Evolutionary conservation across 2,329 filamentous ascomycete genomes (phyloP).

Genomic region (Penicillium thymicola): DNA sequence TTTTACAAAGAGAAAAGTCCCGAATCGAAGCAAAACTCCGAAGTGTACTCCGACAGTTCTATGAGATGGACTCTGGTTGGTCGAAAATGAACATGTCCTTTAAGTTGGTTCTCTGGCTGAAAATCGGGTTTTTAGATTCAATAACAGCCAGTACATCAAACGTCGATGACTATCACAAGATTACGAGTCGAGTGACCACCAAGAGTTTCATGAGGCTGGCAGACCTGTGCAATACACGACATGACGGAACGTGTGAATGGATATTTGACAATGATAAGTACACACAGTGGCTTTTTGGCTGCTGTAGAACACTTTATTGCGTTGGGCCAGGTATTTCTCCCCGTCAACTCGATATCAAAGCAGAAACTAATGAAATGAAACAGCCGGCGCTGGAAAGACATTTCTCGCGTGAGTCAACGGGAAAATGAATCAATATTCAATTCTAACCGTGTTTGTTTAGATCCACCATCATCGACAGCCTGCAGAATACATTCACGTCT

Average conservation of each 20-base stretch:
- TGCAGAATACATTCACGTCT: slow-evolving; percentile 29
- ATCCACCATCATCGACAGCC: slow-evolving; percentile 26
- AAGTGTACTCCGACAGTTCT: background rate
- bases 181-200: slow-evolving; percentile 21
- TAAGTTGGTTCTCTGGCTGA: background rate
- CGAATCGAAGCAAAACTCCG: slow-evolving; percentile 3
- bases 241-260: slow-evolving; percentile 27
- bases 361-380: too few species aligned
- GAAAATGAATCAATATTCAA: background rate
- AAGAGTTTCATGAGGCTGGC: slow-evolving; percentile 27
- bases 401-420: slow-evolving; percentile 29
- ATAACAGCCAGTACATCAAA: slow-evolving; percentile 5
- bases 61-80: slow-evolving; percentile 7
- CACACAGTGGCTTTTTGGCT: slow-evolving; percentile 28
- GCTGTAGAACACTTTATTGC: slow-evolving; percentile 26
- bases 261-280: slow-evolving; percentile 25
- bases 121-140: background rate
- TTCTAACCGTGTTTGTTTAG: slow-evolving; percentile 16
- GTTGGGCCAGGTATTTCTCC: slow-evolving; percentile 26
- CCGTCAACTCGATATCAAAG: too few species aligned
- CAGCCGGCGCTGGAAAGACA: slow-evolving; percentile 33
- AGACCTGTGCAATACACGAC: slow-evolving; percentile 28
- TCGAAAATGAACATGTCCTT: background rate
- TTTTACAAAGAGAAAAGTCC: background rate
- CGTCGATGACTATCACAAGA: slow-evolving; percentile 8